Conservation (phyloP, 345 rosid species). For the Gossypium thurberi region DNA sequence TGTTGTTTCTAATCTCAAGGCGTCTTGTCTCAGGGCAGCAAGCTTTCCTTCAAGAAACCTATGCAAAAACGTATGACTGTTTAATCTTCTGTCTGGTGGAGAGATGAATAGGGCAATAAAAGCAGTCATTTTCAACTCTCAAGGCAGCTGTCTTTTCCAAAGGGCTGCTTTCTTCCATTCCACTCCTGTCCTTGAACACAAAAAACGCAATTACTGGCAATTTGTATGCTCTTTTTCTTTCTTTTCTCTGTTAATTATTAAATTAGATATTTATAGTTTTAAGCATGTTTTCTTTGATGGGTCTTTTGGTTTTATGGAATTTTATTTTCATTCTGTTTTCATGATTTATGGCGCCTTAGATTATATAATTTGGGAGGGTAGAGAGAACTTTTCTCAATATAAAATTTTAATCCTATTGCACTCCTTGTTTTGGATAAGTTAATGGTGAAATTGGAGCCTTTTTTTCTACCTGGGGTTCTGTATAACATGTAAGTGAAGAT, state of each 20-base stretch:
- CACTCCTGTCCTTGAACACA: slow-evolving; percentile 58
- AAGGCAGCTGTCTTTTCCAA: slow-evolving; percentile 23
- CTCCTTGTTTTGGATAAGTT: neutral
- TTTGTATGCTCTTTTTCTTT: slow-evolving; percentile 28
- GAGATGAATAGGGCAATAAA: slow-evolving; percentile 36
- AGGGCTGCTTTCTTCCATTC: slow-evolving; percentile 49
- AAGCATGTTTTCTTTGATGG: neutral
- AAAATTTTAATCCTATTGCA: neutral
- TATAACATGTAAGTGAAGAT: no score
- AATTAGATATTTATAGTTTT: neutral
- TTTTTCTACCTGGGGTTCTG: no score
- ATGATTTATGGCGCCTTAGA: neutral
- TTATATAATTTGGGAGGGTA: neutral
- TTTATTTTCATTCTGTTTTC: neutral
- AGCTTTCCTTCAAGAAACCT: neutral
- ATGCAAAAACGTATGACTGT: neutral
- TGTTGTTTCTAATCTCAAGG: neutral
- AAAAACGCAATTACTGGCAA: slow-evolving; percentile 35
- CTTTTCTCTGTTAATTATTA: neutral
- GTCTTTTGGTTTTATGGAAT: neutral
- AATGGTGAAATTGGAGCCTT: neutral
- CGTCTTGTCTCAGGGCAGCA: neutral
- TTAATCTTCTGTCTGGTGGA: neutral
- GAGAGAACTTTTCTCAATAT: neutral
- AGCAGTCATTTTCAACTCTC: slow-evolving; percentile 36